Percentiles rank a stretch among this genome's conserved stretches.
Evolutionary conservation across 176 grass and related monocot species (phyloP).

Genomic region (Musa troglodytarum): DNA sequence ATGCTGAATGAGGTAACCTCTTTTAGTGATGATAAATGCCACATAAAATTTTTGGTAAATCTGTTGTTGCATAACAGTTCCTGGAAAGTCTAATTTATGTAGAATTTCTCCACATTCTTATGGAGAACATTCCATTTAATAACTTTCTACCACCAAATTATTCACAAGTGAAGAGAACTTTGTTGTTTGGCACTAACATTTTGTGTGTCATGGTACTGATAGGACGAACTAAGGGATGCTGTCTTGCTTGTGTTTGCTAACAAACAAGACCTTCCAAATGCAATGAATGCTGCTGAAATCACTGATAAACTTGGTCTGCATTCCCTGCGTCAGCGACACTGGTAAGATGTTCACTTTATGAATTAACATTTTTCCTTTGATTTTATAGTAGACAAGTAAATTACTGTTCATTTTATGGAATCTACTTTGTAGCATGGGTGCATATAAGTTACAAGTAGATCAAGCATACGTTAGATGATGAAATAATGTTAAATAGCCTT

Average conservation of each 20-base stretch:
- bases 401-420: no score
- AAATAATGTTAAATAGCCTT: no score
- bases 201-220: background rate
- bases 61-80: background rate
- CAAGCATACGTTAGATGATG: no score
- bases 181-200: no score
- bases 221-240: background rate
- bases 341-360: background rate
- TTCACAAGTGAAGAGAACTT: no score
- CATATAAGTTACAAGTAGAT: no score
- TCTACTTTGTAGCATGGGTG: no score
- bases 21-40: background rate
- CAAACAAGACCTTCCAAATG: constrained; percentile 1
- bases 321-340: background rate
- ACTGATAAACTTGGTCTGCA: background rate
- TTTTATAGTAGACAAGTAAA: background rate
- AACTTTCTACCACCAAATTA: no score
- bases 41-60: background rate
- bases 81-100: no score
- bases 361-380: background rate
- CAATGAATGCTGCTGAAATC: constrained; percentile 4
- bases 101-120: no score
- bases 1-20: background rate
- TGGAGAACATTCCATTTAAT: no score
- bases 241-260: constrained; percentile 4